Conservation (phyloP, 768 basidiomycete genomes). For the Pholiota conissans region DNA sequence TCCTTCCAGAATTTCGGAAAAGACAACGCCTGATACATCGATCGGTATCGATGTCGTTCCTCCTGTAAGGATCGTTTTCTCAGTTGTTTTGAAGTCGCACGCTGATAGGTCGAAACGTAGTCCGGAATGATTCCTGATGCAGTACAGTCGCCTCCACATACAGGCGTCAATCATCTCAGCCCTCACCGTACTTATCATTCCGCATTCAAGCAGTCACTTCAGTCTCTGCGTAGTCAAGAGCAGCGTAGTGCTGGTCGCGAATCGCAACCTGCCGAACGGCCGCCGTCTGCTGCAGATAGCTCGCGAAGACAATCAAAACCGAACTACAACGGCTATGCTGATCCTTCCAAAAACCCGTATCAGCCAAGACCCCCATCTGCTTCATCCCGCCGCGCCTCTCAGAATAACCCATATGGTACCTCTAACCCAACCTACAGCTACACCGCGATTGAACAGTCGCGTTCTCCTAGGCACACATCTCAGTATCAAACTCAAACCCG, state of each 20-base stretch:
- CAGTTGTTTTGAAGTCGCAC: neutral
- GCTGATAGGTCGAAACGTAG: conserved; percentile 8
- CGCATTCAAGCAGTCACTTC: conserved; percentile 12
- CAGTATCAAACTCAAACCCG: conserved; percentile 5
- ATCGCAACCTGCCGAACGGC: conserved; percentile 4
- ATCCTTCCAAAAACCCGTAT: conserved; percentile 2
- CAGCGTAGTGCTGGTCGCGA: conserved; percentile 5
- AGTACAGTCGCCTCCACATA: conserved; percentile 24
- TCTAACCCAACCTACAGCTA: neutral
- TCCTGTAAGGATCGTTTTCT: conserved; percentile 18
- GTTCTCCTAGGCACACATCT: neutral
- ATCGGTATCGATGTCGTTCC: conserved; percentile 26
- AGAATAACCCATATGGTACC: neutral
- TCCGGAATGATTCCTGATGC: conserved; percentile 19
- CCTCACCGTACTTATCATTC: conserved; percentile 23
- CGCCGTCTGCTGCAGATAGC: conserved; percentile 9
- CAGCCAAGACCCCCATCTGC: conserved; percentile 3
- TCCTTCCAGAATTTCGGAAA: conserved; percentile 19
- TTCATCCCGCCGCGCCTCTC: conserved; percentile 3
- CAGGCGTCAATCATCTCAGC: conserved; percentile 27
- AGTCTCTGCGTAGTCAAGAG: conserved; percentile 4
- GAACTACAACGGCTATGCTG: conserved; percentile 7
- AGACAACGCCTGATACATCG: conserved; percentile 17
- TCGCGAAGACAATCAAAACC: conserved; percentile 13
- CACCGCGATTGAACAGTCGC: neutral